Percentiles rank a stretch among this genome's conserved stretches.
These are phyloP conservation scores for Eucalyptus guilfoylei DNA, from an alignment of 345 rosid genomes.

Conservation along the genomic window DNA sequence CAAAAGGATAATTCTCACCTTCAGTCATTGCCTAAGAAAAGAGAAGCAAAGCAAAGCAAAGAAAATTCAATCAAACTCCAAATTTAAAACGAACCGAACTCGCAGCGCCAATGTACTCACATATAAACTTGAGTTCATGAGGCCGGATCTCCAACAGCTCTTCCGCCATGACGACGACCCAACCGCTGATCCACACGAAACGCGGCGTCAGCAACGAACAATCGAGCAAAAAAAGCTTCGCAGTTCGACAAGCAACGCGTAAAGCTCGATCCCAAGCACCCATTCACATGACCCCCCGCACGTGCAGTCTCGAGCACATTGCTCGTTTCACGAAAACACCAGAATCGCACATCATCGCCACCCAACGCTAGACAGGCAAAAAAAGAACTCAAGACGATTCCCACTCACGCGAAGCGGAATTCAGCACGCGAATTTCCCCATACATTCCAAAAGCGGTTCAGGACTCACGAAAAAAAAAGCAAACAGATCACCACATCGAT, in stretches of 20 bases:
- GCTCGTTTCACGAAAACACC: background rate
- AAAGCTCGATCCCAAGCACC: background rate
- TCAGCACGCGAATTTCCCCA: background rate
- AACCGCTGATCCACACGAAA: background rate
- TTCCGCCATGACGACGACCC: slow-evolving; percentile 2
- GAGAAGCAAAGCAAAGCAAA: background rate
- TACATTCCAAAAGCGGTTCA: background rate
- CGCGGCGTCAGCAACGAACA: background rate
- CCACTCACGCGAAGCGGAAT: background rate
- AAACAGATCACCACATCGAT: background rate
- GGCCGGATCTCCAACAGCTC: slow-evolving; percentile 42
- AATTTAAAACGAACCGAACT: background rate
- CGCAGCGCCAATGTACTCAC: slow-evolving; percentile 1
- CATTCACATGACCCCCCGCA: background rate
- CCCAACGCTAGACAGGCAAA: background rate
- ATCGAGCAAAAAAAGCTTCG: background rate
- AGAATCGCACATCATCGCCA: background rate
- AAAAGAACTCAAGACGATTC: background rate
- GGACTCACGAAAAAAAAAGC: background rate
- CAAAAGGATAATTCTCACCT: background rate
- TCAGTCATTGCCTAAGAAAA: background rate
- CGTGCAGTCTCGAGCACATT: background rate
- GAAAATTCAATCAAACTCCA: background rate
- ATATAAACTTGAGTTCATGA: slow-evolving; percentile 22
- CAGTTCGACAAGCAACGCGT: background rate